phyloP scores from a whole-genome alignment of 441 rosid genomes.

The Gossypium trilobum region DNA sequence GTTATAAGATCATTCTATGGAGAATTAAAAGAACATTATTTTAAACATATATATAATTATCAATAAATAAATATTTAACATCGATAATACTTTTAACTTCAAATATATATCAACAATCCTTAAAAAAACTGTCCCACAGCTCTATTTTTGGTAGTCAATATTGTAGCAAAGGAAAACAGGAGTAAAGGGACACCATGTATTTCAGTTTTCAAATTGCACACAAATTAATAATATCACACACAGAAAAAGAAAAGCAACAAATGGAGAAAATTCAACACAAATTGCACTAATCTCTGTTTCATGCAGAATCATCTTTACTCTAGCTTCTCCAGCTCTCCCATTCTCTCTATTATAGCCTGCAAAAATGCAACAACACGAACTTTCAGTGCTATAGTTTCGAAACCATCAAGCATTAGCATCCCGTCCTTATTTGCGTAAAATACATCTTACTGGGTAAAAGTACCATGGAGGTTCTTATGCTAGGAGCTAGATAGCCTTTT shows the following conservation, averaged over 20 bases:
- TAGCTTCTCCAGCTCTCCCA: slow-evolving; percentile 92
- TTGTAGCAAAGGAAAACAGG: background rate
- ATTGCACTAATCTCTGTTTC: slow-evolving; percentile 11
- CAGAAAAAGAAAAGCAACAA: slow-evolving; percentile 7
- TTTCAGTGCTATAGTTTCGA: background rate
- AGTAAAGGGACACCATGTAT: background rate
- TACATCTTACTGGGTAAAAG: too few species aligned
- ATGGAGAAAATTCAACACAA: background rate
- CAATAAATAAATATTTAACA: too few species aligned
- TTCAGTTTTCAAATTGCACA: background rate
- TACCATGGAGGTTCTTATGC: too few species aligned
- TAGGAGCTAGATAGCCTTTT: too few species aligned
- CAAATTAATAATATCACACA: background rate
- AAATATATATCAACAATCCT: too few species aligned
- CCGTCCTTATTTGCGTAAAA: background rate
- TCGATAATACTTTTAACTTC: too few species aligned
- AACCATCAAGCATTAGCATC: background rate
- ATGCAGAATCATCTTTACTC: slow-evolving; percentile 33
- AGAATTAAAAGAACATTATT: too few species aligned
- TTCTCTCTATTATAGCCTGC: slow-evolving; percentile 91
- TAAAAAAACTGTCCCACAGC: too few species aligned
- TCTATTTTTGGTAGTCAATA: too few species aligned
- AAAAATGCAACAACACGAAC: background rate
- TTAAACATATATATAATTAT: too few species aligned
- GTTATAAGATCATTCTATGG: too few species aligned